A percentile compares a stretch with the other conserved stretches of the same genome.
phyloP scores from a whole-genome alignment of 2,329 filamentous ascomycete genomes.

The Aspergillus niger region DNA sequence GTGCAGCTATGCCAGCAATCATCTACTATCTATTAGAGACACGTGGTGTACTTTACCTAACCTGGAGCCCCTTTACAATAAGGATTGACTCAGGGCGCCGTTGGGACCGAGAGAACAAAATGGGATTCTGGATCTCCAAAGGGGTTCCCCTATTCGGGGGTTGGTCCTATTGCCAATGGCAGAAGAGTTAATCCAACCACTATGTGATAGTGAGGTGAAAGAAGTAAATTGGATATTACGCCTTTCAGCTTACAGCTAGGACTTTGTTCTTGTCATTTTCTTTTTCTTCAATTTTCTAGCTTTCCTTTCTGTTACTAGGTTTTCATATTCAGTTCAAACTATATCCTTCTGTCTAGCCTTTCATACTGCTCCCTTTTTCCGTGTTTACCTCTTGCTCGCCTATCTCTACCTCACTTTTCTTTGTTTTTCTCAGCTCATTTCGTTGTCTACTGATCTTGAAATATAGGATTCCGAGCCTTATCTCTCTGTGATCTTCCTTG shows the following conservation, averaged over 20 bases:
- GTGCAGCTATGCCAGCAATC: not conserved
- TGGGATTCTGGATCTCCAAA: constrained; percentile 15
- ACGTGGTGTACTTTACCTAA: constrained; percentile 19
- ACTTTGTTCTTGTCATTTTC: not conserved
- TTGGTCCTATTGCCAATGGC: constrained; percentile 24
- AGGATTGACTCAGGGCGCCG: not conserved
- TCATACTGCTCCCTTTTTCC: not conserved
- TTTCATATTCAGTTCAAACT: too few species aligned
- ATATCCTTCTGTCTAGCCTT: not conserved
- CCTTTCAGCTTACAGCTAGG: not conserved
- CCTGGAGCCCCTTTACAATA: constrained; percentile 6
- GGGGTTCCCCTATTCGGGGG: constrained; percentile 17
- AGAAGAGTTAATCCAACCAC: constrained; percentile 15
- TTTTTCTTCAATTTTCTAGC: not conserved
- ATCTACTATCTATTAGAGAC: constrained; percentile 15
- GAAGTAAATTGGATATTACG: constrained; percentile 6
- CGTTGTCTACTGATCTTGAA: not conserved
- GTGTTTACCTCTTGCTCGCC: not conserved
- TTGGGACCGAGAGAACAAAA: constrained; percentile 1
- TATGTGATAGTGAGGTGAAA: constrained; percentile 9
- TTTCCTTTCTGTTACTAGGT: not conserved
- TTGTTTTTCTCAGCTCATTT: not conserved
- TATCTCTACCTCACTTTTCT: not conserved
- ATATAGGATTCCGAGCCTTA: not conserved
- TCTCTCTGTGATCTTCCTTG: not conserved